Evolutionary conservation across 768 basidiomycete genomes (phyloP).

Genomic region (Podaxis sp.): DNA sequence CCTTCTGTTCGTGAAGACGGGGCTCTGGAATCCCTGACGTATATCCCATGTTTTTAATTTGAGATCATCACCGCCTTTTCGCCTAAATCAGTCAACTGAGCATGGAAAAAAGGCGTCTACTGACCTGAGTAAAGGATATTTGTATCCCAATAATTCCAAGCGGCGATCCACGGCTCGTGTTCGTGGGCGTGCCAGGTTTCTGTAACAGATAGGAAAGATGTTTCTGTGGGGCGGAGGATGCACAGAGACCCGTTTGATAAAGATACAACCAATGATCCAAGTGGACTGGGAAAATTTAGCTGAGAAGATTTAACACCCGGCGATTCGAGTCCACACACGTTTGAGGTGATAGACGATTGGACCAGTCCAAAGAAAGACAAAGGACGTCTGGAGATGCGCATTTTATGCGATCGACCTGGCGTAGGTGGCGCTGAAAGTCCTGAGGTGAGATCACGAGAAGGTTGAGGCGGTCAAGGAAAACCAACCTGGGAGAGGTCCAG

Average conservation of each 20-base stretch:
- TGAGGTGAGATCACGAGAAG: background rate
- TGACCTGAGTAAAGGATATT: conserved; percentile 87
- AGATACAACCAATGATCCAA: conserved; percentile 72
- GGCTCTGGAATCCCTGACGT: conserved; percentile 56
- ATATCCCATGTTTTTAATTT: conserved; percentile 91
- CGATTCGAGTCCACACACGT: conserved; percentile 34
- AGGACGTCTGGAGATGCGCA: conserved; percentile 59
- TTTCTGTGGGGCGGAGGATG: conserved; percentile 52
- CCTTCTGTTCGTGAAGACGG: conserved; percentile 76
- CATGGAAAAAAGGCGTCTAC: conserved; percentile 32
- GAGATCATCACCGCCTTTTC: conserved; percentile 87
- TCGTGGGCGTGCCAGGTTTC: conserved; percentile 87
- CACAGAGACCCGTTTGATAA: conserved; percentile 77
- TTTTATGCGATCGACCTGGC: conserved; percentile 39
- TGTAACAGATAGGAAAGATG: conserved; percentile 42
- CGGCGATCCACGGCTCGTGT: conserved; percentile 91
- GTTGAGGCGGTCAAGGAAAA: background rate
- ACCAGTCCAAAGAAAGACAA: conserved; percentile 94
- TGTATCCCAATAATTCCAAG: conserved; percentile 86
- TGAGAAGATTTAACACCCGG: background rate
- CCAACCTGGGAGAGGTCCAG: conserved; percentile 49
- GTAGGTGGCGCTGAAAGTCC: conserved; percentile 36
- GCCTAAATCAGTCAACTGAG: background rate
- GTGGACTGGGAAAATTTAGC: conserved; percentile 31
- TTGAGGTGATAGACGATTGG: conserved; percentile 57